Evolutionary conservation across 129 eudicot species (phyloP).

Genomic region (Glebionis coronaria): DNA sequence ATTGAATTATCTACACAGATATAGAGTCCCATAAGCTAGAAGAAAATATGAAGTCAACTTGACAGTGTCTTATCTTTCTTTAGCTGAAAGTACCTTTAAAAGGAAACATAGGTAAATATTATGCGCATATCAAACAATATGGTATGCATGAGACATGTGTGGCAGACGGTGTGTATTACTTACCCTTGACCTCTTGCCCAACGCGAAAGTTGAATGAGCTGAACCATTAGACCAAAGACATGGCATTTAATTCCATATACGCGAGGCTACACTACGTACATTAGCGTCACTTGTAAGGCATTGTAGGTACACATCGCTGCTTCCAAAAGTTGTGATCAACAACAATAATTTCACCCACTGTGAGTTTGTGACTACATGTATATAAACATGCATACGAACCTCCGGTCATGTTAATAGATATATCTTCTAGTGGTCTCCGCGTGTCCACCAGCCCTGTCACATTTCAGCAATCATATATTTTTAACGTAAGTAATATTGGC

Average conservation of each 20-base stretch:
- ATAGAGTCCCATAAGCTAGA: not conserved
- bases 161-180: not conserved
- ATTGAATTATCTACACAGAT: not conserved
- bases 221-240: not conserved
- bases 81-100: slow-evolving; percentile 30
- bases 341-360: not conserved
- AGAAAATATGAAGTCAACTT: not conserved
- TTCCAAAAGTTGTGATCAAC: not conserved
- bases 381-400: not conserved
- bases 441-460: not conserved
- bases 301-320: not conserved
- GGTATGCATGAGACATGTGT: too few species aligned
- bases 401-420: not conserved
- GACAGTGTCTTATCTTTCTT: slow-evolving; percentile 29
- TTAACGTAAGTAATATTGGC: not conserved
- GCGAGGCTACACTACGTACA: not conserved
- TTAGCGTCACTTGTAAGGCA: not conserved
- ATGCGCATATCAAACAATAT: too few species aligned
- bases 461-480: not conserved
- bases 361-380: not conserved
- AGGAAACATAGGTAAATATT: too few species aligned
- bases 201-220: slow-evolving; percentile 3
- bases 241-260: not conserved
- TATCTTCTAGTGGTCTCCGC: not conserved
- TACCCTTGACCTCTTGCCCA: not conserved